These are phyloP conservation scores for Blumeria graminis DNA, from an alignment of 2,329 filamentous ascomycete genomes.

Conservation along the genomic window DNA sequence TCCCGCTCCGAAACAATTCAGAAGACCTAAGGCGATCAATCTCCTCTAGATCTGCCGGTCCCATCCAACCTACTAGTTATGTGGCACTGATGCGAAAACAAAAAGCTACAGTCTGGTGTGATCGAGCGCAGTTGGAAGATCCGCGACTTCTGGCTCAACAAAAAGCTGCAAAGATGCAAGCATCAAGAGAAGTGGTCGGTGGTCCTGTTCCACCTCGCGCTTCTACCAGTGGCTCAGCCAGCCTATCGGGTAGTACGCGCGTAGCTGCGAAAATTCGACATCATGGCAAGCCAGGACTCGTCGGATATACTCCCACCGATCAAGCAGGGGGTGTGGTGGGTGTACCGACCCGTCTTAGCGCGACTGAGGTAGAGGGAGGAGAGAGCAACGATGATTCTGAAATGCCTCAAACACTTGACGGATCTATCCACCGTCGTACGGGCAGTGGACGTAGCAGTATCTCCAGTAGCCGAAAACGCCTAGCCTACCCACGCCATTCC, in stretches of 20 bases:
- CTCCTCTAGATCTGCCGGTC: conserved; percentile 47
- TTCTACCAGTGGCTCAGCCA: conserved; percentile 17
- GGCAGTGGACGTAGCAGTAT: conserved; percentile 49
- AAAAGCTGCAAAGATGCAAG: conserved; percentile 65
- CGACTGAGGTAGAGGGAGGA: conserved; percentile 82
- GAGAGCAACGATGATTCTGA: conserved; percentile 55
- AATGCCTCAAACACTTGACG: conserved; percentile 18
- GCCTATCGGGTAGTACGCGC: conserved; percentile 20
- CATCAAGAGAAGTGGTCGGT: conserved; percentile 60
- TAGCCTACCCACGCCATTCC: conserved; percentile 18
- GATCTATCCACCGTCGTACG: conserved; percentile 40
- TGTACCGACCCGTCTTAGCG: conserved; percentile 75
- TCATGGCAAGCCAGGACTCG: conserved; percentile 52
- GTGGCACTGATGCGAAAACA: conserved; percentile 91
- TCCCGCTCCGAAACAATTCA: conserved; percentile 30
- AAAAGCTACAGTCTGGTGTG: conserved; percentile 97
- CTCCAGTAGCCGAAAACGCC: conserved; percentile 17
- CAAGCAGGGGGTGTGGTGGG: conserved; percentile 43
- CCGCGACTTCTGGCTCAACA: conserved; percentile 63
- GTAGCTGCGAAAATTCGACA: conserved; percentile 74
- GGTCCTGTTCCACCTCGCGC: conserved; percentile 19
- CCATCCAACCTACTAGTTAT: conserved; percentile 40
- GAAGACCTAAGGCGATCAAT: conserved; percentile 50
- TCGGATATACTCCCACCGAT: conserved; percentile 56
- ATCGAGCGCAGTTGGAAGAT: conserved; percentile 79